phyloP scores from a whole-genome alignment of 345 rosid genomes.

The Nasturtium officinale region DNA sequence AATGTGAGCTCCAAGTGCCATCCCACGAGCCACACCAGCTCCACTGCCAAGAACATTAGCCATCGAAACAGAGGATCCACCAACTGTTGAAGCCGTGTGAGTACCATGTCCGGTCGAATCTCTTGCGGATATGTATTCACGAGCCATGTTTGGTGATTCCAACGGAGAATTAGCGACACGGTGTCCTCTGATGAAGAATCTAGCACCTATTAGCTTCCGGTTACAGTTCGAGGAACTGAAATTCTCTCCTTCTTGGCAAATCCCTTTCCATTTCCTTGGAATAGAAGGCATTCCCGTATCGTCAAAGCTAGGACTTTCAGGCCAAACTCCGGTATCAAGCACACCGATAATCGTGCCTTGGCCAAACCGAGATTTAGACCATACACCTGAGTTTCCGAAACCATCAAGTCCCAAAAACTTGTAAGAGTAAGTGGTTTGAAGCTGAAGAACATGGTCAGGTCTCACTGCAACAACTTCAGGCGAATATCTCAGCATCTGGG shows the following conservation, averaged over 20 bases:
- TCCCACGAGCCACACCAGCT: slow-evolving; percentile 80
- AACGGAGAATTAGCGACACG: slow-evolving; percentile 52
- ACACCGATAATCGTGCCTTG: slow-evolving; percentile 70
- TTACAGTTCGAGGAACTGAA: slow-evolving; percentile 68
- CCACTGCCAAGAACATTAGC: slow-evolving; percentile 76
- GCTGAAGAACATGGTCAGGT: slow-evolving; percentile 64
- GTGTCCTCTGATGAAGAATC: slow-evolving; percentile 83
- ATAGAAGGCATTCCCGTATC: slow-evolving; percentile 68
- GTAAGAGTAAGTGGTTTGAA: slow-evolving; percentile 88
- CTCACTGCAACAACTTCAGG: slow-evolving; percentile 73
- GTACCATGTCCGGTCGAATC: slow-evolving; percentile 92
- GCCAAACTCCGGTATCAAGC: slow-evolving; percentile 92
- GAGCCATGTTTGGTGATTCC: slow-evolving; percentile 46
- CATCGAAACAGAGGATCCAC: slow-evolving; percentile 66
- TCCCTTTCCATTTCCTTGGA: slow-evolving; percentile 80
- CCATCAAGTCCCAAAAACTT: slow-evolving; percentile 74
- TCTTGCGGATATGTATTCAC: slow-evolving; percentile 71
- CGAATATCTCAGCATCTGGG: slow-evolving; percentile 46
- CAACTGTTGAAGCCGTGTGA: slow-evolving; percentile 87
- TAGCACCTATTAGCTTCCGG: slow-evolving; percentile 80
- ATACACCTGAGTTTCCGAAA: slow-evolving; percentile 48
- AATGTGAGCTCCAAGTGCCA: slow-evolving; percentile 86
- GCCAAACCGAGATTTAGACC: slow-evolving; percentile 67
- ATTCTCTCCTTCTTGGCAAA: slow-evolving; percentile 73
- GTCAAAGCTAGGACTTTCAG: slow-evolving; percentile 84